Percentiles rank a stretch among this genome's conserved stretches.
phyloP scores from a whole-genome alignment of 805 yeast species.

The Candida odintsovae region DNA sequence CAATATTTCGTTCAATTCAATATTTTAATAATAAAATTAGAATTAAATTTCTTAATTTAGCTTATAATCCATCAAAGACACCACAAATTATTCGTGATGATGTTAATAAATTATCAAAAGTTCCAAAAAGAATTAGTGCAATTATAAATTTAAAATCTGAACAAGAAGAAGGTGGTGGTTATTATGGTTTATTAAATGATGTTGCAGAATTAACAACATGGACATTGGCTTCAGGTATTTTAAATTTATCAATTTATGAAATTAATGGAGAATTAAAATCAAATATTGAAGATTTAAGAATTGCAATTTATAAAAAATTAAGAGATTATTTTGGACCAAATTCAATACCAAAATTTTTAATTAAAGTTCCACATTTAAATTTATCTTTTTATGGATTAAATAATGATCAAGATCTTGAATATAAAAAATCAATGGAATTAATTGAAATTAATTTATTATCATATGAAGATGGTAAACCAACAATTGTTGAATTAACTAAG shows the following conservation, averaged over 20 bases:
- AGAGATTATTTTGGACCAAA: constrained; percentile 69
- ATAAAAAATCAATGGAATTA: constrained; percentile 33
- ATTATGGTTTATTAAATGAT: constrained; percentile 73
- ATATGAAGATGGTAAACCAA: constrained; percentile 79
- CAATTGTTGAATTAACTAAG: constrained; percentile 81
- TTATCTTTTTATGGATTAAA: constrained; percentile 36
- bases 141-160: constrained; percentile 69
- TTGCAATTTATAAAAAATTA: constrained; percentile 52
- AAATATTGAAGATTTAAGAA: constrained; percentile 48
- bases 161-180: constrained; percentile 85
- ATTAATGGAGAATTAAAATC: constrained; percentile 61
- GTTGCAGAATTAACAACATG: constrained; percentile 77
- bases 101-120: constrained; percentile 62
- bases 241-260: constrained; percentile 70
- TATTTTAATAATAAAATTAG: constrained; percentile 45
- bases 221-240: constrained; percentile 86
- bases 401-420: constrained; percentile 28
- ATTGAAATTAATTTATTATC: constrained; percentile 65
- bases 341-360: constrained; percentile 53
- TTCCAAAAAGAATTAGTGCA: constrained; percentile 73
- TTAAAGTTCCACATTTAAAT: constrained; percentile 66
- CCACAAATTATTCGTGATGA: constrained; percentile 87
- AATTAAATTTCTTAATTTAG: constrained; percentile 52
- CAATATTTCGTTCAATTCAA: constrained; percentile 48
- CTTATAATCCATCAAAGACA: constrained; percentile 66